Evolutionary conservation across 805 yeast genomes (phyloP).

Genomic region (Candida adriatica): DNA sequence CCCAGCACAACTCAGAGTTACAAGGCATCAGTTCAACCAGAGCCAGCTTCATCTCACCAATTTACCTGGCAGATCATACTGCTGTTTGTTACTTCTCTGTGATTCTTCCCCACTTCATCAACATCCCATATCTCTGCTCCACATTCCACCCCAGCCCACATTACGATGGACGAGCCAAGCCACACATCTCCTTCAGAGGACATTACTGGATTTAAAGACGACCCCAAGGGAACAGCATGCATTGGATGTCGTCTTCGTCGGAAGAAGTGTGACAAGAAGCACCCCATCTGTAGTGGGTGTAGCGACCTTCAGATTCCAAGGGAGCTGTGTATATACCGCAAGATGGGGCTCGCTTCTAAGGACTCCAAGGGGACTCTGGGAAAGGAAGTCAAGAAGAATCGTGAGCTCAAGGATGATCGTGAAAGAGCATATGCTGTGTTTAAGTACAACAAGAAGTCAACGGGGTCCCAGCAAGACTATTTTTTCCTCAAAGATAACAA

Average conservation of each 20-base stretch:
- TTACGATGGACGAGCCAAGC: too few relatives aligned
- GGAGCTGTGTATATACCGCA: constrained; percentile 14
- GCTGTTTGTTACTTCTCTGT: too few relatives aligned
- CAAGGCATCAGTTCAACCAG: too few relatives aligned
- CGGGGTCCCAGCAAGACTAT: constrained; percentile 10
- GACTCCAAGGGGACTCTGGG: constrained; percentile 13
- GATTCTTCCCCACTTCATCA: too few relatives aligned
- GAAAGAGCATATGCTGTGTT: constrained; percentile 7
- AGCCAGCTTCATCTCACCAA: too few relatives aligned
- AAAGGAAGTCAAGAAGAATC: constrained; percentile 10
- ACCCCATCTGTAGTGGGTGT: constrained; percentile 10
- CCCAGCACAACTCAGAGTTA: too few relatives aligned
- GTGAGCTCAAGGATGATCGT: constrained; percentile 13
- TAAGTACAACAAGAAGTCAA: constrained; percentile 10
- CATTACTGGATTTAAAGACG: too few relatives aligned
- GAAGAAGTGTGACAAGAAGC: constrained; percentile 12
- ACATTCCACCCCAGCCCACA: too few relatives aligned
- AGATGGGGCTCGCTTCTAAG: constrained; percentile 15
- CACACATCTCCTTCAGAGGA: too few relatives aligned
- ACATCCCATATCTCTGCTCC: too few relatives aligned
- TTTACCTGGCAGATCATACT: too few relatives aligned
- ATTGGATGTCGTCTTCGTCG: constrained; percentile 15
- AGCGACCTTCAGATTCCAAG: constrained; percentile 12
- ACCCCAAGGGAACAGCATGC: constrained; percentile 12
- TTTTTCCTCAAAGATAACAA: constrained; percentile 8